Conservation (phyloP, 352 stramenopile genomes). For the Elongisporangium prolatum region DNA sequence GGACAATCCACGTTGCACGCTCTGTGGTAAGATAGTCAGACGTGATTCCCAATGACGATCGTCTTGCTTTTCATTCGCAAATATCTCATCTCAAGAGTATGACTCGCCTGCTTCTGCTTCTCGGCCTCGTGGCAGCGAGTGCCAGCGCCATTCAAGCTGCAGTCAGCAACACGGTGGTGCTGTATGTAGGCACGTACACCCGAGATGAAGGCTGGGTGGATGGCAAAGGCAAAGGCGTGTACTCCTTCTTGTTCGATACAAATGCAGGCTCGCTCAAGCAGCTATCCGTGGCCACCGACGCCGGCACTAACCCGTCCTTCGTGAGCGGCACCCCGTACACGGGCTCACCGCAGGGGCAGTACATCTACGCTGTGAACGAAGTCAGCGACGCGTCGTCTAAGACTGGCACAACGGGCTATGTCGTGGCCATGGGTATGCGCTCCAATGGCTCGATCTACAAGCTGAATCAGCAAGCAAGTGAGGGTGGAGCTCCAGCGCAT, state of each 20-base stretch:
- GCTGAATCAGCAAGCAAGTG: background rate
- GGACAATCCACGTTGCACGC: background rate
- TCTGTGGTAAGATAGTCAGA: too few species aligned
- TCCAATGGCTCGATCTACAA: background rate
- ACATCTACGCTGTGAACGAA: slow-evolving; percentile 25
- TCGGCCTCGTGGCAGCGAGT: background rate
- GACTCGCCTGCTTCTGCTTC: background rate
- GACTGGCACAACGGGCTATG: slow-evolving; percentile 5
- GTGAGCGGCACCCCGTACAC: slow-evolving; percentile 10
- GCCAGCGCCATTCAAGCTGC: background rate
- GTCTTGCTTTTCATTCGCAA: background rate
- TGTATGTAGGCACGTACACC: slow-evolving; percentile 61
- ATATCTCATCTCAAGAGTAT: background rate
- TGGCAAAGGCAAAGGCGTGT: slow-evolving; percentile 57
- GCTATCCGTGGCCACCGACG: slow-evolving; percentile 20
- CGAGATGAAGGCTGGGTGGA: slow-evolving; percentile 66
- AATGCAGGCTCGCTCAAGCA: slow-evolving; percentile 31
- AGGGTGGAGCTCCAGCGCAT: background rate
- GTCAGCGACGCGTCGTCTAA: slow-evolving; percentile 1
- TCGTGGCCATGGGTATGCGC: background rate
- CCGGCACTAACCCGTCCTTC: slow-evolving; percentile 40
- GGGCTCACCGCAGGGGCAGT: background rate
- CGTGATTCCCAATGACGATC: background rate
- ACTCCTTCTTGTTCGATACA: slow-evolving; percentile 50
- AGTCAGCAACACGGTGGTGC: slow-evolving; percentile 11